These are phyloP conservation scores for Ceratobasidium theobromae DNA, from an alignment of 1,284 basidiomycete species.

Conservation along the genomic window DNA sequence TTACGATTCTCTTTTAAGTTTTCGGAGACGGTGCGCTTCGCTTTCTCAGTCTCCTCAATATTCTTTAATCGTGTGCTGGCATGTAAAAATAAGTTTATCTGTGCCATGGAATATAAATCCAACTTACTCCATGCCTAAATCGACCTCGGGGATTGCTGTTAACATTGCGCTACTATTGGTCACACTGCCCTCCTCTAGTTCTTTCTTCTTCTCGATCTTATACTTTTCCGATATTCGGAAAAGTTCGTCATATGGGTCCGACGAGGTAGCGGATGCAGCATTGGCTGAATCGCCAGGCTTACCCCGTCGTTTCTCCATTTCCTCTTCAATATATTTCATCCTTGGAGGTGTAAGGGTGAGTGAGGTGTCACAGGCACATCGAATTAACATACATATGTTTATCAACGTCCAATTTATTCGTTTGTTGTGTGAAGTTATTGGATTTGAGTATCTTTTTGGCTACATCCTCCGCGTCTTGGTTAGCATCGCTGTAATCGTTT, in stretches of 20 bases:
- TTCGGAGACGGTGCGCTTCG: constrained; percentile 82
- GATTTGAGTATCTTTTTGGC: constrained; percentile 74
- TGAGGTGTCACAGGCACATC: background rate
- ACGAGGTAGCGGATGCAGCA: constrained; percentile 48
- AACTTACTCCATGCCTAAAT: constrained; percentile 95
- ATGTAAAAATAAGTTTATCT: background rate
- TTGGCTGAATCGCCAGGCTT: constrained; percentile 52
- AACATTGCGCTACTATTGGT: constrained; percentile 93
- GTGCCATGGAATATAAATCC: no score
- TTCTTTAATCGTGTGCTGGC: constrained; percentile 83
- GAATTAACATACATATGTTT: constrained; percentile 82
- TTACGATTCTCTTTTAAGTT: constrained; percentile 58
- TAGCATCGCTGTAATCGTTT: constrained; percentile 46
- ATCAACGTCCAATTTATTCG: constrained; percentile 92
- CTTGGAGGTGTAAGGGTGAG: constrained; percentile 51
- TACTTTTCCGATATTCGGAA: constrained; percentile 75
- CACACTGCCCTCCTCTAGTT: constrained; percentile 84
- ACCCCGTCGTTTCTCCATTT: constrained; percentile 76
- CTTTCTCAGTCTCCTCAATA: constrained; percentile 96
- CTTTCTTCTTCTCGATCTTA: constrained; percentile 52
- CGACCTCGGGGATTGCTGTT: constrained; percentile 94
- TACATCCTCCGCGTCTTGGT: constrained; percentile 61
- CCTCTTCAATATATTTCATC: constrained; percentile 98
- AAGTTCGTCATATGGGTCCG: constrained; percentile 79
- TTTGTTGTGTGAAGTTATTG: constrained; percentile 97